Evolutionary conservation across 495 filamentous ascomycete genomes (phyloP).

Genomic region (Chaetomidium leptoderma): DNA sequence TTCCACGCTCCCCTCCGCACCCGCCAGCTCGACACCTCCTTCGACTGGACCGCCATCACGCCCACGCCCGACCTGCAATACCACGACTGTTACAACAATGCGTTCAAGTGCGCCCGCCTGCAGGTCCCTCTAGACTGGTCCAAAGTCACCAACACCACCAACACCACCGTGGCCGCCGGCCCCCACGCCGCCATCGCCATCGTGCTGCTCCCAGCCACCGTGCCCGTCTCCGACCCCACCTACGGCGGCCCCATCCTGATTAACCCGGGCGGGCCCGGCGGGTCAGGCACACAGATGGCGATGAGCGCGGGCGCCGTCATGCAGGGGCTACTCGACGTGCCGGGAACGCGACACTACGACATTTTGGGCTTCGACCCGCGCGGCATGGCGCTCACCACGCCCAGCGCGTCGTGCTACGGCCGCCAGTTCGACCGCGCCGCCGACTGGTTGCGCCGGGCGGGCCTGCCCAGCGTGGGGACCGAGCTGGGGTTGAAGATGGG

Average conservation of each 20-base stretch:
- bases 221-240: conserved; percentile 18
- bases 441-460: background rate
- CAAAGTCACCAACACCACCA: conserved; percentile 19
- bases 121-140: conserved; percentile 44
- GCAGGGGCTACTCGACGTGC: conserved; percentile 32
- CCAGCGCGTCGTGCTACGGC: conserved; percentile 38
- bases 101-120: conserved; percentile 43
- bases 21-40: conserved; percentile 4
- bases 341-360: conserved; percentile 29
- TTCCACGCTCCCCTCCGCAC: background rate
- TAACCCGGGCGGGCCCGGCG: conserved; percentile 47
- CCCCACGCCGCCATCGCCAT: conserved; percentile 32
- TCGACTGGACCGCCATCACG: conserved; percentile 25
- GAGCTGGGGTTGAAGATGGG: background rate
- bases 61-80: conserved; percentile 31
- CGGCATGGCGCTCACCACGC: conserved; percentile 39
- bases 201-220: conserved; percentile 34
- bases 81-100: conserved; percentile 35
- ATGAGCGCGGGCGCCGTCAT: conserved; percentile 23
- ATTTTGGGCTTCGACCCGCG: conserved; percentile 46
- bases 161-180: background rate
- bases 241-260: conserved; percentile 40
- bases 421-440: conserved; percentile 4
- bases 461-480: background rate
- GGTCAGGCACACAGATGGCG: conserved; percentile 33